Base-by-base conservation (phyloP, 176 grass and related monocot genomes). In the Musa itinerans region DNA sequence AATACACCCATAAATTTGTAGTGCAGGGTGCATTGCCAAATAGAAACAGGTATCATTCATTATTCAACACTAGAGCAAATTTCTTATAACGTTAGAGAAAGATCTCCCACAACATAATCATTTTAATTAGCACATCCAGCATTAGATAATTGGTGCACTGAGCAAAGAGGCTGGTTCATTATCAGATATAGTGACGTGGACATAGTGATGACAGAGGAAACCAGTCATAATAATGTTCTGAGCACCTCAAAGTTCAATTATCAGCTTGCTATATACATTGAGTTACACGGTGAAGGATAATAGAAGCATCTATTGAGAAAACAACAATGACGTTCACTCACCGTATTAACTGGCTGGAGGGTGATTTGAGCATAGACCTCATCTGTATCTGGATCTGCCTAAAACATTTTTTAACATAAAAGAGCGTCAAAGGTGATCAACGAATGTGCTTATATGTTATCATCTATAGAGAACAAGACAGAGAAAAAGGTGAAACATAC, bases 291-390 rank as follows among this genome's bases (percentile, higher is more conserved):
- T 69, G 24, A 70, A 70, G 17, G 43, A 69, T 49, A 50, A 70
- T n/a, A 11, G 68, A 34, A 17, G 15, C 29, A 43, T 49, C 49
- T 50, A 50, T 17, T 11, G 12, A 68, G 13, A 70, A 21, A 10
- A 57, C 3, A 27, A 49, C 15, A 48, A 48, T 77, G 26, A 27
- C 26, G 10, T 24, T 48, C 48, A 82, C 86, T 77, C 79, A 92
- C 90, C 80, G 88, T 92, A 82, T 66, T 92, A 74, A 92, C 83
- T 52, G 89, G 89, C 27, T 92, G 81, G 69, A 92, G 86, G 82
- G 84, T 92, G 79, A 92, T 92, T 63, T 74, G 89, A 80, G 89
- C 86, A 78, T 92, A 92, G 75, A 92, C 86, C 76, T 92, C 89
- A 86, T 92, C 89, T 20, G 86, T 92, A 25, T 92, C 90, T 78